Evolutionary conservation across 2,329 filamentous ascomycete genomes (phyloP), one percentile per base, ranked within the genome.

Genomic region (Aureobasidium sp.): DNA sequence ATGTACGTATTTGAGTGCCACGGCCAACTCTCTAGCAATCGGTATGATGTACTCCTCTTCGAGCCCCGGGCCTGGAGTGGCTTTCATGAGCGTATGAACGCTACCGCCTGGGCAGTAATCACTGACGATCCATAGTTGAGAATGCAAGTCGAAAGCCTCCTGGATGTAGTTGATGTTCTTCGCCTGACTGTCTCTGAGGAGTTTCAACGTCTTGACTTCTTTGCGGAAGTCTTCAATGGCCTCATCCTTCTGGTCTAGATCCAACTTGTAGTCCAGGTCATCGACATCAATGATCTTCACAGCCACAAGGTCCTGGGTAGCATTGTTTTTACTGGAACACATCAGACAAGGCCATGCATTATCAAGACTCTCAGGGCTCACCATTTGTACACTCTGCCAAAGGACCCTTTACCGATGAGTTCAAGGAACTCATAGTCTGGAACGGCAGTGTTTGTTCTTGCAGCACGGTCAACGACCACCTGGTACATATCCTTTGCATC

Each of bases 221-320:
- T 84, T 83, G 61, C 84, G 79, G 59, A 86, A 85, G 65, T 79
- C 76, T 41, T 73, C 73, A 47, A 81, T 73, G 44, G 78, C 84
- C 71, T 90, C 87, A 66, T 84, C 84, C 71, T 87, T 88, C 39
- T 84, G 76, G 65, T 85, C 85, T 1, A 85, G 84, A 68, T 88
- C 83, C 51, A 84, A 75, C 0, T 65, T 63, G 81, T 84, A 68
- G 72, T 93, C 90, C 66, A 84, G 83, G 69, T 89, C 87, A 69
- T 94, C 90, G 51, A 93, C 89, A 71, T 92, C 88, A 70, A 92
- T 90, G 68, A 92, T 92, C 75, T 94, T 92, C 71, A 92, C 82
- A 20, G 88, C 88, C 27, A 91, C 87, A 26, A 89, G 75, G 65
- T 81, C 71, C 41, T 73, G 72, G 5, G 72, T 77, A 20, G 68